phyloP scores from a whole-genome alignment of 2,329 filamentous ascomycete genomes.

The Xylariaceae sp. region DNA sequence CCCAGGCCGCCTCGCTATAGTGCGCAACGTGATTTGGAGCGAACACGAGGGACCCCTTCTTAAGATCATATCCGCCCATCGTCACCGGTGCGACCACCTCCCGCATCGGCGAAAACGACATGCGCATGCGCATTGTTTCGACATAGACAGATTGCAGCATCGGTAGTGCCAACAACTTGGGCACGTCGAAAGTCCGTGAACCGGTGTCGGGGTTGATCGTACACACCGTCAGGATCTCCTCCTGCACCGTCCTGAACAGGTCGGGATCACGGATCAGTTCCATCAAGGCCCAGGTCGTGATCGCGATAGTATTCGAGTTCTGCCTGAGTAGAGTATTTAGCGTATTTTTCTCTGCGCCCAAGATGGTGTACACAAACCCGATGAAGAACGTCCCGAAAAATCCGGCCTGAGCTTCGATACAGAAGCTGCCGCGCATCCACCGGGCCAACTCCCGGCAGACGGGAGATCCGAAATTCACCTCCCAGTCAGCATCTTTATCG shows the following conservation, averaged over 20 bases:
- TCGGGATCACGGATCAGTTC: no score
- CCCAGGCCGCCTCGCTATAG: neutral
- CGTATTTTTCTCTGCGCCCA: no score
- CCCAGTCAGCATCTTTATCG: neutral
- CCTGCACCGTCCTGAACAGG: no score
- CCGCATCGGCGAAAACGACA: neutral
- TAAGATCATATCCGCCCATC: neutral
- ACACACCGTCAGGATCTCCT: no score
- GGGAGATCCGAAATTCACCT: neutral
- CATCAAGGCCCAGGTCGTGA: neutral
- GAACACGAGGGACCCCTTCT: neutral
- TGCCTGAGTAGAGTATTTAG: no score
- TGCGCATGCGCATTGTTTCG: neutral
- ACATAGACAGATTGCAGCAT: neutral
- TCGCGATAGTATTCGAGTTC: neutral
- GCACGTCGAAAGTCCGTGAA: neutral
- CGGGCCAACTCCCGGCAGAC: neutral
- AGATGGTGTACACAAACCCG: no score
- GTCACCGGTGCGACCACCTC: neutral
- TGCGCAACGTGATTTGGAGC: neutral
- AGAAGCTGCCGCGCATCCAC: neutral
- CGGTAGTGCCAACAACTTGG: neutral
- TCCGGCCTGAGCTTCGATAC: no score
- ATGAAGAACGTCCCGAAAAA: no score
- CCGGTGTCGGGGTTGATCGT: no score